phyloP scores from a whole-genome alignment of 2,329 filamentous ascomycete species.

The Dryadomyces quercus-mongolicae region DNA sequence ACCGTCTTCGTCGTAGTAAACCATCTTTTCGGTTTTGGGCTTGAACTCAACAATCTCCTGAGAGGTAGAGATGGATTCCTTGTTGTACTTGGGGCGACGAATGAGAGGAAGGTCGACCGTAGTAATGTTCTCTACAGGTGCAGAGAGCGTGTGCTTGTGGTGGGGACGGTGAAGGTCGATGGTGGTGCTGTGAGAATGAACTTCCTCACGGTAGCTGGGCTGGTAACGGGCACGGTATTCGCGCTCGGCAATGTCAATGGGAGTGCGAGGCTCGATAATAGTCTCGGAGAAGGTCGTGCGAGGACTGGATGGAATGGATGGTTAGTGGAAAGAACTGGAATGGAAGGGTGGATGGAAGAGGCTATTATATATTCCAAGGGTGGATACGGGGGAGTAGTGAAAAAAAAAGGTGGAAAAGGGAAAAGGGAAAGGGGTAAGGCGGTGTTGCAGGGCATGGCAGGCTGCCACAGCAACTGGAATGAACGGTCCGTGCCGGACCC shows the following conservation, averaged over 20 bases:
- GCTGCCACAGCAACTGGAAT: background rate
- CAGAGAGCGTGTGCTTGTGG: slow-evolving; percentile 22
- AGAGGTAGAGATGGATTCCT: slow-evolving; percentile 47
- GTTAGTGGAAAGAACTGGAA: slow-evolving; percentile 7
- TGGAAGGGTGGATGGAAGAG: background rate
- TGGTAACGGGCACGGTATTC: slow-evolving; percentile 52
- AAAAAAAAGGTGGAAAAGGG: background rate
- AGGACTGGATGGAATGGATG: slow-evolving; percentile 17
- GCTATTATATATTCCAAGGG: background rate
- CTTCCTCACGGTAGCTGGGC: slow-evolving; percentile 31
- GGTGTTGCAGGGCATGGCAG: background rate
- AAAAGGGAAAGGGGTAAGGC: too few relatives aligned
- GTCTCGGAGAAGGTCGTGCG: slow-evolving; percentile 43
- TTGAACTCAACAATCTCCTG: slow-evolving; percentile 51
- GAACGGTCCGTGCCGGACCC: slow-evolving; percentile 3
- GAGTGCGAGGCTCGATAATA: slow-evolving; percentile 52
- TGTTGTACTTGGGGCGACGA: slow-evolving; percentile 30
- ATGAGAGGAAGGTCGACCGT: slow-evolving; percentile 37
- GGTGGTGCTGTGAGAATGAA: slow-evolving; percentile 21
- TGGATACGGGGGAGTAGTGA: too few relatives aligned
- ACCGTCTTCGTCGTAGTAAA: slow-evolving; percentile 54
- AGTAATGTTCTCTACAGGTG: slow-evolving; percentile 39
- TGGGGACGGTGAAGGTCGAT: slow-evolving; percentile 20
- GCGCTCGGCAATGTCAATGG: slow-evolving; percentile 53
- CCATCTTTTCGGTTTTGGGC: slow-evolving; percentile 44